Evolutionary conservation across 129 eudicot species (phyloP).

Genomic region (Glebionis coronaria): DNA sequence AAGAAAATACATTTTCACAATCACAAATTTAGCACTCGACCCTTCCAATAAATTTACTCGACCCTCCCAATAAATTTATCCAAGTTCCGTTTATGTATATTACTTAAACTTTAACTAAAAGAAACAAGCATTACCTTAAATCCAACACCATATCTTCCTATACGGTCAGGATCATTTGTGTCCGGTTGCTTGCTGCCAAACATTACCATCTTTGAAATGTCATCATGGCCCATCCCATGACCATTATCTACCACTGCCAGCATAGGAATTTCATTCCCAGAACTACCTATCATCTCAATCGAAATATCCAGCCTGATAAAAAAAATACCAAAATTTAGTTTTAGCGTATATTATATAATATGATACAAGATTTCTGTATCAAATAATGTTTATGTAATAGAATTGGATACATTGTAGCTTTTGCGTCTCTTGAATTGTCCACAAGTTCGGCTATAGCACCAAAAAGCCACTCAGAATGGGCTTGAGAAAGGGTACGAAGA

Average conservation of each 20-base stretch:
- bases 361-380: no score
- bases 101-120: no score
- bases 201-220: conserved; percentile 55
- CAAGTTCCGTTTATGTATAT: no score
- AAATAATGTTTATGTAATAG: no score
- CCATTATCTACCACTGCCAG: conserved; percentile 71
- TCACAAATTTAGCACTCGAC: no score
- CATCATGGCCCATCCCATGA: conserved; percentile 64
- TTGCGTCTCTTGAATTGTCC: conserved; percentile 77
- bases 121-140: conserved; percentile 47
- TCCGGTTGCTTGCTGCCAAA: conserved; percentile 68
- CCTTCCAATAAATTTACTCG: no score
- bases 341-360: not conserved
- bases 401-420: conserved; percentile 46
- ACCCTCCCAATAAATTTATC: no score
- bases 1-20: no score
- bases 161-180: conserved; percentile 41
- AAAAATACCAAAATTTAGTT: not conserved
- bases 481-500: conserved; percentile 63
- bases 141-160: conserved; percentile 78
- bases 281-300: conserved; percentile 37
- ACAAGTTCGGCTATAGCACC: conserved; percentile 83
- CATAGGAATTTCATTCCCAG: conserved; percentile 60
- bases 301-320: conserved; percentile 27
- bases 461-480: conserved; percentile 78